Evolutionary conservation across 345 rosid species (phyloP), one percentile per base, ranked within the genome.

Genomic region (Hypericum androsaemum): DNA sequence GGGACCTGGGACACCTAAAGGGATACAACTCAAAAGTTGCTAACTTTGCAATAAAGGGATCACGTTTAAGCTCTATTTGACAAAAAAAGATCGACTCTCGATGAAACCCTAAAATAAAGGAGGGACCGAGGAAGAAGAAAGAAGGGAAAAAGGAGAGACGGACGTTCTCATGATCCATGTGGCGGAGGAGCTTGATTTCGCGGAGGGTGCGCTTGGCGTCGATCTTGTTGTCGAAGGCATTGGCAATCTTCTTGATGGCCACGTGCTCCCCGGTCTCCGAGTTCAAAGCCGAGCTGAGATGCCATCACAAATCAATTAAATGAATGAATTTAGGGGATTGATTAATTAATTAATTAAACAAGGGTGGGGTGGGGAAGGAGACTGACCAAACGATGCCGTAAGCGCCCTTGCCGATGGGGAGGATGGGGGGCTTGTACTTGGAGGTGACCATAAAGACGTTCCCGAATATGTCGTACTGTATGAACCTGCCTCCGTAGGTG

Each of bases 361-460:
- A 6, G n/a, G n/a, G n/a, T n/a, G n/a, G n/a, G n/a, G n/a, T n/a
- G n/a, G n/a, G n/a, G n/a, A n/a, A n/a, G n/a, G n/a, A n/a, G n/a
- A 22, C 32, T 22, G 4, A 94, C 99, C 99, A 94, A 62, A 94
- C 99, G 80, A 94, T 86, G 63, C 99, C 99, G 55, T 88, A 94
- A 10, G 99, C 99, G 36, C 99, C 99, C 41, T 94, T 94, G 53
- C 99, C 99, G 72, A 94, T 88, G 47, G 99, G 97, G 94, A 94
- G 66, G 63, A 94, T 92, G 43, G 99, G 99, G 52, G 97, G 97
- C 74, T 74, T 83, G 59, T 94, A 94, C 79, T 94, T 94, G 41
- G 92, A 85, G 5, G 99, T 94, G 65, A 94, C 99, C 72, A 86
- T 97, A 38, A 94, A 94, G 50, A 94, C 80, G 75, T 94, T 88